Evolutionary conservation across 78 protist genomes (phyloP), one percentile per base, ranked within the genome.

Genomic region (Dictyostelium brefeldianum): DNA sequence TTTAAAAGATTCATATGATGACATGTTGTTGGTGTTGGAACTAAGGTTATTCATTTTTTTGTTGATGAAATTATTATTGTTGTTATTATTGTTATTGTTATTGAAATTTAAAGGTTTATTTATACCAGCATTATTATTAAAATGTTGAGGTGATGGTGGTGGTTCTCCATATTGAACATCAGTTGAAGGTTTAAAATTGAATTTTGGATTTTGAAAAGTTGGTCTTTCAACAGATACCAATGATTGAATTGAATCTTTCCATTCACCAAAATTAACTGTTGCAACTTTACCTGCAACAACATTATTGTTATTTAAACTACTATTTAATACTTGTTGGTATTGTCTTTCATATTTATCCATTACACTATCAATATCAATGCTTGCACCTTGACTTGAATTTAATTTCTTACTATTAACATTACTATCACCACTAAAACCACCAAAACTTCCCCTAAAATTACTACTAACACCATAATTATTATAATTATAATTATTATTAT

Each of bases 231-330:
- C 18, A 17, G 83, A 78, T 8, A 78, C n/a, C 31, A 78, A n/a
- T 53, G 83, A 78, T 18, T 78, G 65, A 43, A 78, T 27, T 36
- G 83, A 62, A 8, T 78, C 83, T 18, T 43, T 78, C 83, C 83
- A 78, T 54, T 78, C 83, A 11, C 83, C 71, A 78, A 78, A 78
- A 50, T 54, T 48, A 48, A 41, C 48, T 12, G 81, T 17, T 50
- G 59, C 18, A 25, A 15, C 8, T 20, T 4, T 31, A 25, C n/a
- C 10, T 5, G 29, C 5, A 18, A 36, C 8, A n/a, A 5, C 46
- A n/a, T 29, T 29, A 29, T 29, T 29, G 14, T n/a, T n/a, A 29
- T n/a, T 29, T 25, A 8, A 25, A 12, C 15, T 65, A 29, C 8
- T 29, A 59, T 59, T 59, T 6, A 22, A 7, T 51, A 14, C 15